Evolutionary conservation across 352 stramenopile genomes (phyloP), one percentile per base, ranked within the genome.

Genomic region (Phytophthora tubulina): DNA sequence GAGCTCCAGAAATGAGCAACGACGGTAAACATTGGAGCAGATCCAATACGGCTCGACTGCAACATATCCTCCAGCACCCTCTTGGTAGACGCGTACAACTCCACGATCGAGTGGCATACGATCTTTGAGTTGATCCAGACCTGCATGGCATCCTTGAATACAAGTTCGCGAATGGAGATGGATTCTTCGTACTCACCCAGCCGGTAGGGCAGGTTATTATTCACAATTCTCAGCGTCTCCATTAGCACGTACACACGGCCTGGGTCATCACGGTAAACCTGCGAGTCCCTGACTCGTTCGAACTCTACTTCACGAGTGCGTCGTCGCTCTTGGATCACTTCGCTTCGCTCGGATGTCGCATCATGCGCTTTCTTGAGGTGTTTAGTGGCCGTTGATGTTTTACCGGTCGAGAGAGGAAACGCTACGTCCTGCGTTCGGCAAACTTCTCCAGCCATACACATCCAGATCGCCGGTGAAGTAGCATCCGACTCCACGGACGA

Each of bases 101-200:
- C 45, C 2, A 64, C 36, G 32, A 59, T 64, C 7, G 33, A 45
- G 8, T 59, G 63, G 6, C 11, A 32, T 1, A 63, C 45, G 13
- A 46, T 21, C n/a, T 59, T 64, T 15, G 33, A 6, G 35, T 63
- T 64, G 6, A 54, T 51, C 4, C 36, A 32, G 17, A 45, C 36
- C 36, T 59, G 53, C 36, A 70, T 70, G 13, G 21, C 41, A 30
- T 59, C 49, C 38, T 70, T 70, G n/a, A 70, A 45, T 14, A 57
- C 50, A 1, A 62, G 41, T 13, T 69, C 50, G 49, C 63, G 36
- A 53, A 70, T 63, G 9, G 35, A 41, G 6, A 63, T 32, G 6
- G 63, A 71, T 46, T 65, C 63, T 5, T 60, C 63, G 46, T 71
- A 71, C 13, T 70, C 63, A 1, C 45, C 53, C 3, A 64, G 17